Percentiles rank a stretch among this genome's conserved stretches.
Evolutionary conservation across 371 early-diverging fungal genomes (phyloP).

Genomic region (Parasitella parasitica): DNA sequence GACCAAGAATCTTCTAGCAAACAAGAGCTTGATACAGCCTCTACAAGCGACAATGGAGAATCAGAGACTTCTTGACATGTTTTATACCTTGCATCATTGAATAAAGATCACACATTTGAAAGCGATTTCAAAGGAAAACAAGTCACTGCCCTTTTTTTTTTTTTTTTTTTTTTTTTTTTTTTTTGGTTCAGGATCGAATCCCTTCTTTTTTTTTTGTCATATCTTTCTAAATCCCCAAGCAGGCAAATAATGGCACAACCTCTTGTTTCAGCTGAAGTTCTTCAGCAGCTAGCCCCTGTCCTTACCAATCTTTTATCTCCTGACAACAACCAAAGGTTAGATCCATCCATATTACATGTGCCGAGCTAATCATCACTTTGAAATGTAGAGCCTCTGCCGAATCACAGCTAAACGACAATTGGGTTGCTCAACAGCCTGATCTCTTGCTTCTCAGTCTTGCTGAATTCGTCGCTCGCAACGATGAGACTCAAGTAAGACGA

Average conservation of each 20-base stretch:
- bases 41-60: not conserved
- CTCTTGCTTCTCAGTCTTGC: conserved; percentile 69
- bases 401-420: conserved; percentile 68
- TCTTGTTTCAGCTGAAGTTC: conserved; percentile 56
- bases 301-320: conserved; percentile 59
- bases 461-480: conserved; percentile 55
- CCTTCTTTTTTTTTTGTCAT: conserved; percentile 1
- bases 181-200: not conserved
- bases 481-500: conserved; percentile 51
- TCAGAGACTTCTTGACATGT: not conserved
- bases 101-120: not conserved
- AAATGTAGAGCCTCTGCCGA: conserved; percentile 72
- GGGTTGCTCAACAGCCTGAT: conserved; percentile 70
- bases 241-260: conserved; percentile 40
- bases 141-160: conserved; percentile 7
- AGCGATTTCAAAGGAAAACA: conserved; percentile 9
- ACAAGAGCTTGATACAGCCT: not conserved
- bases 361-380: too few species aligned
- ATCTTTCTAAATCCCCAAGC: conserved; percentile 1
- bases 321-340: conserved; percentile 55
- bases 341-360: conserved; percentile 7
- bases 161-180: conserved; percentile 19
- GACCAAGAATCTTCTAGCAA: not conserved
- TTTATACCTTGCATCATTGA: not conserved
- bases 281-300: conserved; percentile 60